Evolutionary conservation across 1,284 basidiomycete species (phyloP), one percentile per base, ranked within the genome.

Genomic region (Cystobasidium sp.): DNA sequence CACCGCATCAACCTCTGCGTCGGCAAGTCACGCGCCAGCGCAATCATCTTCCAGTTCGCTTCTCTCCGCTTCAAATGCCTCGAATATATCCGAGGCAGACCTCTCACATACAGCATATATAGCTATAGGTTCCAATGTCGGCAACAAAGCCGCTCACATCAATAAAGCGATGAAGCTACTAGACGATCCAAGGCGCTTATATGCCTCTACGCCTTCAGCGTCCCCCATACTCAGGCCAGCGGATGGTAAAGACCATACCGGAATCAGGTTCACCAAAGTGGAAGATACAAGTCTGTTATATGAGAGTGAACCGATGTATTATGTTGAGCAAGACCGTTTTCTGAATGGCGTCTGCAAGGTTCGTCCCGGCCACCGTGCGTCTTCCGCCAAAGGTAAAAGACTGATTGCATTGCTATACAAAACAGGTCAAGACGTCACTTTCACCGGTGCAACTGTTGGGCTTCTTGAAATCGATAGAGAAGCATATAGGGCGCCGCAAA

Each of bases 221-320:
- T 73, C 76, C 12, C 76, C 78, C 10, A 43, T 55, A 44, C 79
- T 79, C 3, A 47, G 47, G 10, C 74, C 69, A 16, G 77, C 78
- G 18, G 64, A 66, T 22, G 47, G 31, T 7, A 51, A 10, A 31
- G 46, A 66, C 6, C 56, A 74, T 22, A 62, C 79, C 39, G 79
- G 80, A 43, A 22, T 49, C 3, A 20, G 56, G 43, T 51, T 70
- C 24, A 82, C 89, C 4, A 81, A 79, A 16, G 84, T 95, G 16
- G 83, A 91, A 37, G 86, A 92, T 78, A 95, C 93, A 0, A 94
- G 93, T 80, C 93, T 95, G 83, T 83, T 99, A 83, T 99, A 99
- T 81, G 91, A 97, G 83, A 95, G 91, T 20, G 86, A 89, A 22
- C 94, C 97, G 0, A 98, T 98, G 97, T 99, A 99, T 82, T 89